Conservation (phyloP, 345 rosid genomes). For the Hypericum perforatum region DNA sequence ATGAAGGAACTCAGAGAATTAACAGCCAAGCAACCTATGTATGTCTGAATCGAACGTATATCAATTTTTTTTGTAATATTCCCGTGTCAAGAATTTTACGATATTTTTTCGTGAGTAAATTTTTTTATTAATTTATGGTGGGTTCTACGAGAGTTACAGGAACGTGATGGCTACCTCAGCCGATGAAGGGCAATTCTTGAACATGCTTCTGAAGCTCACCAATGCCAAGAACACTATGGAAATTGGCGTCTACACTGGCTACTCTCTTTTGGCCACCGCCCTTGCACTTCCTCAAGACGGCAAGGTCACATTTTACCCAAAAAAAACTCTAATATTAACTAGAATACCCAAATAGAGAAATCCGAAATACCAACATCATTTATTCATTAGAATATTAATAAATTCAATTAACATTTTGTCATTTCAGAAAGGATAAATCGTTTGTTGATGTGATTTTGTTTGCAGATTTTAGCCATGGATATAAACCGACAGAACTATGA, state of each 20-base stretch:
- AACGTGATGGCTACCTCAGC: conserved; percentile 96
- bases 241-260: conserved; percentile 97
- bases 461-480: conserved; percentile 92
- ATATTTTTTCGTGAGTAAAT: no score
- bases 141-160: conserved; percentile 29
- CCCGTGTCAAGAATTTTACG: not conserved
- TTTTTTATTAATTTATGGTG: not conserved
- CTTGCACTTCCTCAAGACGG: conserved; percentile 95
- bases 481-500: conserved; percentile 84
- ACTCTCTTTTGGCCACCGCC: conserved; percentile 94
- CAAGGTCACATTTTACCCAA: conserved; percentile 38
- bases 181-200: conserved; percentile 92
- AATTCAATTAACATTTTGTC: not conserved
- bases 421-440: not conserved
- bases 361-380: no score
- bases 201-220: conserved; percentile 84
- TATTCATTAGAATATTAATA: not conserved
- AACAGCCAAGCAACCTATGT: conserved; percentile 98
- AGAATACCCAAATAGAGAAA: no score
- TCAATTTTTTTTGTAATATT: not conserved
- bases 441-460: not conserved
- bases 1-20: conserved; percentile 94
- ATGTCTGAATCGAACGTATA: conserved; percentile 5
- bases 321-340: no score
- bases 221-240: conserved; percentile 99